phyloP scores from a whole-genome alignment of 805 yeast genomes.

The Metschnikowia kofuensis region DNA sequence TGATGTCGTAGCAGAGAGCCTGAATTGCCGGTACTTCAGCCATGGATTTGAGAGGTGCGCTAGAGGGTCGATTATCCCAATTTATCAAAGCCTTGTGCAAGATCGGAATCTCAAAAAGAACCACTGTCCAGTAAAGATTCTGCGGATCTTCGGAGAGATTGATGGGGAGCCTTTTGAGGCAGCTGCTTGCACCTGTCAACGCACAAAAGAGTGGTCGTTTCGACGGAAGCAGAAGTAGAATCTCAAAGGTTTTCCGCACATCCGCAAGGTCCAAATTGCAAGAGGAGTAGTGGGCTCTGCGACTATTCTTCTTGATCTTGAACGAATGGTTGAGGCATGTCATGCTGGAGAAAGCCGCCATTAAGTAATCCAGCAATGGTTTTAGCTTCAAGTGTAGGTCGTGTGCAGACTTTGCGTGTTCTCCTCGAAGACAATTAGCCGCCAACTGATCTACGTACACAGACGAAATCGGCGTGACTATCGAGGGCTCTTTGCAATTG shows the following conservation, averaged over 20 bases:
- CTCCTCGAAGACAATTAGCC: slow-evolving; percentile 29
- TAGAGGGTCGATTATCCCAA: slow-evolving; percentile 16
- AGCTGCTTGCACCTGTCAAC: slow-evolving; percentile 47
- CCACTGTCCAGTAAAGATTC: slow-evolving; percentile 56
- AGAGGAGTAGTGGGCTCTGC: slow-evolving; percentile 38
- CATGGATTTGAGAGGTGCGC: slow-evolving; percentile 20
- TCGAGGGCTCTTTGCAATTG: slow-evolving; percentile 1
- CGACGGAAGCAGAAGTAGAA: slow-evolving; percentile 53
- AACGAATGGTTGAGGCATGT: slow-evolving; percentile 56
- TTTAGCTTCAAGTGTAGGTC: slow-evolving; percentile 37
- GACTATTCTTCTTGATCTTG: slow-evolving; percentile 21
- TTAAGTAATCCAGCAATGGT: slow-evolving; percentile 50
- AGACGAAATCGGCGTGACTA: slow-evolving; percentile 22
- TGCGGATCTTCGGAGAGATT: slow-evolving; percentile 38
- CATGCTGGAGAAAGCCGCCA: slow-evolving; percentile 45
- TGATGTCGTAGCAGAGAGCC: slow-evolving; percentile 60
- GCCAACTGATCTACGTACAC: slow-evolving; percentile 30
- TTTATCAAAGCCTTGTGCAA: slow-evolving; percentile 47
- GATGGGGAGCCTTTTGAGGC: slow-evolving; percentile 47
- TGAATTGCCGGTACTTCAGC: slow-evolving; percentile 51
- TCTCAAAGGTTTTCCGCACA: slow-evolving; percentile 43
- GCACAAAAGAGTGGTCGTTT: slow-evolving; percentile 58
- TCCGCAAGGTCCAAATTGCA: slow-evolving; percentile 51
- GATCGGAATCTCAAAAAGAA: slow-evolving; percentile 68
- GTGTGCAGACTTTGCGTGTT: slow-evolving; percentile 15